Conservation (phyloP, 768 basidiomycete genomes). For the Pilatotrama ljubarskyi region DNA sequence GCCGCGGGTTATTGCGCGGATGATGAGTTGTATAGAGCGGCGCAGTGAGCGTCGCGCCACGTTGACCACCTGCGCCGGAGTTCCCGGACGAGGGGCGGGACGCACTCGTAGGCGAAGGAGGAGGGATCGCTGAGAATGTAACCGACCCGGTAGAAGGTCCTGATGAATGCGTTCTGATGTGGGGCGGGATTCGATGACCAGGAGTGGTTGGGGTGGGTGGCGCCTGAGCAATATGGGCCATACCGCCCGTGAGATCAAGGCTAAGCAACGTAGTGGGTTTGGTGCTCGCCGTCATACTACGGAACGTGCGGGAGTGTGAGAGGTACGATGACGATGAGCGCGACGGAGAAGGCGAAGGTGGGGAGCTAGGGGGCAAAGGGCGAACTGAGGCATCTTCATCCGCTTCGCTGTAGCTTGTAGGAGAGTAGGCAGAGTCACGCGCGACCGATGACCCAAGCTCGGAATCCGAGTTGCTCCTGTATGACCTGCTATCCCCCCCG, state of each 20-base stretch:
- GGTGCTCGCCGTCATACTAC: constrained; percentile 83
- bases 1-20: constrained; percentile 93
- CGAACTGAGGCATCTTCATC: constrained; percentile 94
- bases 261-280: constrained; percentile 95
- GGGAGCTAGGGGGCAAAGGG: constrained; percentile 84
- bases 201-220: constrained; percentile 59
- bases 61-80: constrained; percentile 28
- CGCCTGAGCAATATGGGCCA: constrained; percentile 91
- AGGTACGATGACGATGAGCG: constrained; percentile 82
- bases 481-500: constrained; percentile 37
- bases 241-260: constrained; percentile 79
- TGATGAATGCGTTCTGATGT: constrained; percentile 62
- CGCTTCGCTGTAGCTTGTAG: constrained; percentile 73
- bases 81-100: constrained; percentile 44
- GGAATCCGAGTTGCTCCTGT: constrained; percentile 46
- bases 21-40: constrained; percentile 91
- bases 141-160: constrained; percentile 60
- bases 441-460: constrained; percentile 60
- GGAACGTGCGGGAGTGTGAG: constrained; percentile 78
- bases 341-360: constrained; percentile 85
- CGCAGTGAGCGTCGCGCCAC: constrained; percentile 57
- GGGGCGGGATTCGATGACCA: constrained; percentile 53
- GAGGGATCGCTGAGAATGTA: constrained; percentile 71
- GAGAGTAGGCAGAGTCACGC: constrained; percentile 79
- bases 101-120: constrained; percentile 38